Conservation (phyloP, 495 filamentous ascomycete species). For the Daldinia loculata region DNA sequence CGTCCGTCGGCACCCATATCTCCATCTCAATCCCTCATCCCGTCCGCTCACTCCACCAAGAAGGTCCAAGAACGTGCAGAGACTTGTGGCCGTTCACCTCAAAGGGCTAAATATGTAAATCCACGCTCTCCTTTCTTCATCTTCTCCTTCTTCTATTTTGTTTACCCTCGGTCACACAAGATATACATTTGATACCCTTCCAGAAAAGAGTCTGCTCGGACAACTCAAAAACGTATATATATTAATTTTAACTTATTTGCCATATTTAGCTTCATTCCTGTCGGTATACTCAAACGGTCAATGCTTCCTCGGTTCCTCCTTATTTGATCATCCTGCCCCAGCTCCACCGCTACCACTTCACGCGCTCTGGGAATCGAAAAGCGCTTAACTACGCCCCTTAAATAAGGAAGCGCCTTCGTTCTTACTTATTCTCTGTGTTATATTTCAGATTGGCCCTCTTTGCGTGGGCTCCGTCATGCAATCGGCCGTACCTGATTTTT, state of each 20-base stretch:
- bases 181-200: slow-evolving; percentile 19
- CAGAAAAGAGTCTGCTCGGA: slow-evolving; percentile 21
- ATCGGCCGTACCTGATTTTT: not conserved
- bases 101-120: slow-evolving; percentile 4
- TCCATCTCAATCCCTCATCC: slow-evolving; percentile 4
- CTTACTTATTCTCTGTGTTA: not conserved
- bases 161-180: slow-evolving; percentile 15
- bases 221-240: slow-evolving; percentile 27
- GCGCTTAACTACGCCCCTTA: not conserved
- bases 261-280: slow-evolving; percentile 10
- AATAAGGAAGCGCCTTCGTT: not conserved
- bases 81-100: not conserved
- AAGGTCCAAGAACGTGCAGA: not conserved
- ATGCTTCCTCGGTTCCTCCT: slow-evolving; percentile 13
- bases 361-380: slow-evolving; percentile 4
- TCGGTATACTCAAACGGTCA: not conserved
- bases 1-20: slow-evolving; percentile 1
- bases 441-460: not conserved
- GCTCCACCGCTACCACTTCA: slow-evolving; percentile 13
- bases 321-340: slow-evolving; percentile 14
- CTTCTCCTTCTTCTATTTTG: not conserved
- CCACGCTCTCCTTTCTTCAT: slow-evolving; percentile 7
- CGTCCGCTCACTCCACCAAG: slow-evolving; percentile 8
- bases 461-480: slow-evolving; percentile 21
- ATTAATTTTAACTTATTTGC: slow-evolving; percentile 26